Evolutionary conservation across 768 basidiomycete species (phyloP), one percentile per base, ranked within the genome.

Genomic region (Brasilioporus rufonigricans): DNA sequence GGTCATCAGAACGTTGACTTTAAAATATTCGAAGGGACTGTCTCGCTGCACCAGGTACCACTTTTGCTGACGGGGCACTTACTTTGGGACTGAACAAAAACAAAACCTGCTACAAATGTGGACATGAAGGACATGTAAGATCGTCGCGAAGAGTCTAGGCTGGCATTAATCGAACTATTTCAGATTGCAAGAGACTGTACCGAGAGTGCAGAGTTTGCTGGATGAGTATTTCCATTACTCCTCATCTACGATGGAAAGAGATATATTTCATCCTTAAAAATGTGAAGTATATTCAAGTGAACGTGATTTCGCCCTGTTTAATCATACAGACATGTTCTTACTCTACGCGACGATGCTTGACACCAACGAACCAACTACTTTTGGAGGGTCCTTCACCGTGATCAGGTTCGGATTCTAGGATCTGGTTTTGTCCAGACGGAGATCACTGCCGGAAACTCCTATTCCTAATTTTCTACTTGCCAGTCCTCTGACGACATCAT

Each of bases 81-180:
- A 48, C 60, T 26, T 58, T 53, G 11, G 77, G 77, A 40, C 70
- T 74, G 52, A 82, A 77, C 70, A 89, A 83, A 73, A 82, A 67
- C 58, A 93, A 88, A 76, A 90, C 87, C 48, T 93, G 91, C 69
- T 93, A 90, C 75, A 92, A 90, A 66, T 93, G 92, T 65, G 86
- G 89, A 66, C 83, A 86, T 69, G 88, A 90, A 70, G 91, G 91
- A 59, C 91, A 93, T 76, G 91, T 93, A 67, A 71, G 89, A 76
- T 26, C 41, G 45, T 38, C 31, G 13, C 8, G 12, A 26, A 50
- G 35, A 36, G 32, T 45, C 27, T 19, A 35, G 45, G 43, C 38
- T 44, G 35, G 41, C 33, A 51, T 52, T 60, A 26, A 62, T 55
- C 36, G 44, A 41, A 26, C 18, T 35, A 13, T 48, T 46, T 31